Evolutionary conservation across 305 asterid species (phyloP).

Genomic region (Fraxinus ornus): DNA sequence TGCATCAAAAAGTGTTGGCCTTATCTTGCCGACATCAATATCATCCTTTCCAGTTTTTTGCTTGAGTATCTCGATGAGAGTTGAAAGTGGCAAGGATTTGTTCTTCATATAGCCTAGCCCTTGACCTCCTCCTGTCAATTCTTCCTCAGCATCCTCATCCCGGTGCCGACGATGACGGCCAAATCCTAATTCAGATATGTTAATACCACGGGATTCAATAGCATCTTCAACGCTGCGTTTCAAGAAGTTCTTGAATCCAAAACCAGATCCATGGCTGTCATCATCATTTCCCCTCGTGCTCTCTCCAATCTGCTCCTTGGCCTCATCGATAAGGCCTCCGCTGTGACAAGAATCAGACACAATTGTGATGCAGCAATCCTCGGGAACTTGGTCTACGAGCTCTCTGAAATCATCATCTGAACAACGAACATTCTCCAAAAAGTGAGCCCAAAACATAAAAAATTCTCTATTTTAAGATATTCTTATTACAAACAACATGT

Average conservation of each 20-base stretch:
- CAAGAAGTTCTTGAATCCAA: conserved; percentile 71
- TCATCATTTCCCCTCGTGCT: conserved; percentile 43
- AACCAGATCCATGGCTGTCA: conserved; percentile 39
- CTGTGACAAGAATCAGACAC: conserved; percentile 97
- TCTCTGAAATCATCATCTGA: conserved; percentile 97
- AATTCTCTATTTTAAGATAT: background rate
- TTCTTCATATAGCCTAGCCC: conserved; percentile 37
- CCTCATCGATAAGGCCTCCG: conserved; percentile 86
- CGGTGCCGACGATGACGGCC: conserved; percentile 33
- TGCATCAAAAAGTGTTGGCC: conserved; percentile 85
- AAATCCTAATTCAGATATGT: conserved; percentile 35
- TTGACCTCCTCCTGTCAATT: conserved; percentile 26
- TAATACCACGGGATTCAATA: conserved; percentile 73
- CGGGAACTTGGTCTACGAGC: conserved; percentile 35
- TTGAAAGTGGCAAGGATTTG: conserved; percentile 73
- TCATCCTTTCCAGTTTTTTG: conserved; percentile 91
- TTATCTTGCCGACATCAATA: conserved; percentile 81
- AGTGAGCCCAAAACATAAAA: background rate
- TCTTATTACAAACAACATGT: background rate
- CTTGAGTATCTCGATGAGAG: conserved; percentile 81
- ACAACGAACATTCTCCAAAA: background rate
- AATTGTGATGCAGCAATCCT: conserved; percentile 75
- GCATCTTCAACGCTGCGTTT: conserved; percentile 62
- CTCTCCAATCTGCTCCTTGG: conserved; percentile 95
- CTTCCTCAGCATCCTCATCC: conserved; percentile 36